phyloP scores from a whole-genome alignment of 2,329 filamentous ascomycete genomes.

The Pezicula rhizophila region DNA sequence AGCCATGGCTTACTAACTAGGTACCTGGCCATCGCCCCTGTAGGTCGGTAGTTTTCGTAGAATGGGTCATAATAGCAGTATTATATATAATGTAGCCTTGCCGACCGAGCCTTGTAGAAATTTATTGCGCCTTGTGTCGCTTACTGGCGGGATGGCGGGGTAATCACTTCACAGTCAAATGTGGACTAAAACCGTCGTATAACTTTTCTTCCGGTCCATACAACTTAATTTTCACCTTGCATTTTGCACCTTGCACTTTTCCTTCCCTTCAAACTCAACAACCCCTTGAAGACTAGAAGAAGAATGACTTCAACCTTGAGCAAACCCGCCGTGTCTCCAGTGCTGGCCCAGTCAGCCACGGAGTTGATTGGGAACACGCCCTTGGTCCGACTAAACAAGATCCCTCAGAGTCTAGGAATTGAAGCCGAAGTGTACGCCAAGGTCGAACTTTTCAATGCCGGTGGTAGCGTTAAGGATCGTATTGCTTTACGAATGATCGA shows the following conservation, averaged over 20 bases:
- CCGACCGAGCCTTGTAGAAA: no score
- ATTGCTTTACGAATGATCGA: constrained; percentile 98
- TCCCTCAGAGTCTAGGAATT: constrained; percentile 85
- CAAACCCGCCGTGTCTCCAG: constrained; percentile 18
- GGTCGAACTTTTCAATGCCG: constrained; percentile 88
- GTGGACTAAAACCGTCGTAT: no score
- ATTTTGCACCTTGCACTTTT: no score
- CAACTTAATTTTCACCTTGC: no score
- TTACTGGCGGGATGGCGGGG: no score
- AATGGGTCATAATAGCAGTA: constrained; percentile 56
- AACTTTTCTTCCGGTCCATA: no score
- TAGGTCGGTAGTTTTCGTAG: no score
- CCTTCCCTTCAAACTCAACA: no score
- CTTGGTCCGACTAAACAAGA: constrained; percentile 87
- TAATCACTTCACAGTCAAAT: no score
- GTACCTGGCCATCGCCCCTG: constrained; percentile 17
- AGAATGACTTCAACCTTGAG: constrained; percentile 18
- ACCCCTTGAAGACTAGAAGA: neutral
- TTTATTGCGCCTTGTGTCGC: no score
- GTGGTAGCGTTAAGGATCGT: constrained; percentile 88
- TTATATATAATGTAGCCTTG: constrained; percentile 36
- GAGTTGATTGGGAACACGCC: constrained; percentile 94
- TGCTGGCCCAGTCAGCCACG: constrained; percentile 54
- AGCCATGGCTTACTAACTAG: constrained; percentile 39
- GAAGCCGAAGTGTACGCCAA: constrained; percentile 87